Conservation (phyloP, 352 stramenopile species). For the Pythium utonaiense region DNA sequence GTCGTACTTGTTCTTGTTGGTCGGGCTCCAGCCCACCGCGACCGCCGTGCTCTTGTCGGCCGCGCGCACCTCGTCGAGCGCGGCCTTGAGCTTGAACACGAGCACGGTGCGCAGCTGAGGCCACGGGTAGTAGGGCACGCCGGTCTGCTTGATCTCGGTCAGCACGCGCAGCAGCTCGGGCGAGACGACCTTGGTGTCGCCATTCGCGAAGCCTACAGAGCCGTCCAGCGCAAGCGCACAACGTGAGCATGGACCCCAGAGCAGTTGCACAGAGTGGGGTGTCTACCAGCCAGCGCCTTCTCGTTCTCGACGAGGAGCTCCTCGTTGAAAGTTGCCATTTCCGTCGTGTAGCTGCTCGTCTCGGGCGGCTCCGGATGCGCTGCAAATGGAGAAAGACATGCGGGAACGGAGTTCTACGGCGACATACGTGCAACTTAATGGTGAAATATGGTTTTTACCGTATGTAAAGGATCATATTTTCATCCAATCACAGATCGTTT, state of each 20-base stretch:
- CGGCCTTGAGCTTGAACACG: constrained; percentile 42
- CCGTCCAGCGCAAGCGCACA: not conserved
- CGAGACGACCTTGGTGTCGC: constrained; percentile 40
- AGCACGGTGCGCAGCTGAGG: constrained; percentile 65
- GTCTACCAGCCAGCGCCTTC: constrained; percentile 63
- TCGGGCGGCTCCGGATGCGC: not conserved
- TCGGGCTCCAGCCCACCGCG: constrained; percentile 39
- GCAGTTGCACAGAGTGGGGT: too few relatives aligned
- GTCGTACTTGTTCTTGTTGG: constrained; percentile 47
- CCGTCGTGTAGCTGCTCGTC: not conserved
- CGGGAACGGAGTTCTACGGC: constrained; percentile 3
- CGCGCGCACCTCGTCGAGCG: constrained; percentile 56
- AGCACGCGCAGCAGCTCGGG: constrained; percentile 57
- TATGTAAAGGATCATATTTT: not conserved
- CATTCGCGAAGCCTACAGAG: constrained; percentile 46
- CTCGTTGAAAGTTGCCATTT: constrained; percentile 26
- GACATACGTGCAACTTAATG: constrained; percentile 13
- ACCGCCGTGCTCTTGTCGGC: constrained; percentile 32
- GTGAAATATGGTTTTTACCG: not conserved
- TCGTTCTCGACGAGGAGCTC: constrained; percentile 66
- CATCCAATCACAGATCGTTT: not conserved
- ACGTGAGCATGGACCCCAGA: not conserved
- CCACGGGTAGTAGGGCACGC: constrained; percentile 71
- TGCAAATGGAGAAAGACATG: not conserved
- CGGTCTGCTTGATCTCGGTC: constrained; percentile 63